Evolutionary conservation across 2,329 filamentous ascomycete species (phyloP).

Genomic region (Graphiopsis chlorocephala): DNA sequence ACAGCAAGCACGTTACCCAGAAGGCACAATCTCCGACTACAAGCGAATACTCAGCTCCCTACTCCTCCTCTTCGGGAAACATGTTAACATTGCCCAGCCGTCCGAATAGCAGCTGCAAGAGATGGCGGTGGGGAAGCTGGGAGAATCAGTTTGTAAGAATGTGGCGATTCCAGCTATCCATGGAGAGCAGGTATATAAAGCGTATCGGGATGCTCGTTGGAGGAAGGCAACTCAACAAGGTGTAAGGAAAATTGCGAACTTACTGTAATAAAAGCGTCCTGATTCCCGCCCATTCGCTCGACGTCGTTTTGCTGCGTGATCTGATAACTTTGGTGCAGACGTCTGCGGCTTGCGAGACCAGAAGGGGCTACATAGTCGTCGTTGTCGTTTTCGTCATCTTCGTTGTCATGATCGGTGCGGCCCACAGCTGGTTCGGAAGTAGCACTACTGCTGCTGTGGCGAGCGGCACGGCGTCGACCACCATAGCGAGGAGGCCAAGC

Average conservation of each 20-base stretch:
- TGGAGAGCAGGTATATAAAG: background rate
- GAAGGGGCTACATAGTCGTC: slow-evolving; percentile 40
- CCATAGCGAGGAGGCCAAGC: slow-evolving; percentile 27
- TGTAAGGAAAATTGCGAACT: slow-evolving; percentile 17
- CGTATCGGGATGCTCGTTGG: background rate
- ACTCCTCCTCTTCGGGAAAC: slow-evolving; percentile 21
- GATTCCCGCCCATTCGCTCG: slow-evolving; percentile 56
- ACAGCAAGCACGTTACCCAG: background rate
- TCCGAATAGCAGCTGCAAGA: slow-evolving; percentile 30
- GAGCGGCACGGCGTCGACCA: slow-evolving; percentile 17
- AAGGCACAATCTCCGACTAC: background rate
- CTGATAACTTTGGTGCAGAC: slow-evolving; percentile 59
- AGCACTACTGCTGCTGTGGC: slow-evolving; percentile 1
- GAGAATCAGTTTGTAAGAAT: slow-evolving; percentile 2
- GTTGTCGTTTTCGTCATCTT: slow-evolving; percentile 33
- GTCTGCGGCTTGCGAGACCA: slow-evolving; percentile 56
- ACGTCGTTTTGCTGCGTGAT: slow-evolving; percentile 63
- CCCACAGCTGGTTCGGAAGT: slow-evolving; percentile 30
- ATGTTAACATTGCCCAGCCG: slow-evolving; percentile 24
- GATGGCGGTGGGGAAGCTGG: slow-evolving; percentile 28
- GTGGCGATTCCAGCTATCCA: background rate
- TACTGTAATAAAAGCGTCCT: slow-evolving; percentile 56
- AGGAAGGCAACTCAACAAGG: background rate
- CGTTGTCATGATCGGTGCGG: background rate
- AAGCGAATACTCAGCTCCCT: background rate